Evolutionary conservation across 441 rosid genomes (phyloP), one percentile per base, ranked within the genome.

Genomic region (Gossypium armourianum): DNA sequence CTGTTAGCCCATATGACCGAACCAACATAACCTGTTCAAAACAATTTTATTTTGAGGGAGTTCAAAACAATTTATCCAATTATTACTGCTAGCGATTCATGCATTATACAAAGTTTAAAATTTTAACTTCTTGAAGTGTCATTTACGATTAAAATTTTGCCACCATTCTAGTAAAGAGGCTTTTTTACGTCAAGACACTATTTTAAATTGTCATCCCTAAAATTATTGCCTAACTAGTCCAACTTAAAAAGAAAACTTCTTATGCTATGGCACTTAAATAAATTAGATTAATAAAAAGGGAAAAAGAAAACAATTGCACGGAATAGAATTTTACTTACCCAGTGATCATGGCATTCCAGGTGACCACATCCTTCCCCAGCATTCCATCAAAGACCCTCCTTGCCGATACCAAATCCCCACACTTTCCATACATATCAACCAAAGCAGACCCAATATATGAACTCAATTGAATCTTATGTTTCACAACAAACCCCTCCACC

Each of bases 341-440:
- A 2, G 91, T 81, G 76, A 90, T 85, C 92, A 92, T 85, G 69
- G 96, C 90, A 81, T 90, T 92, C 96, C 97, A 92, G 71, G 84
- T 71, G 72, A 87, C 80, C 43, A 83, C 76, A 78, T 90, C 97
- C 78, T 83, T 88, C 19, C 50, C 77, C 29, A n/a, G 68, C 86
- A 89, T 86, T 40, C 74, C 79, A 85, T 85, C 87, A 72, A 90
- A 92, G 64, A 89, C 77, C 80, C 86, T 83, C 79, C 86, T 87
- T 0, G 92, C 95, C 0, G 90, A 82, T 52, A 40, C 61, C 82
- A 90, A 79, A 24, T 86, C 91, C 16, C 96, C 93, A 63, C 98
- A 90, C 75, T 86, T 87, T 0, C 89, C 92, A 65, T 84, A 89
- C 98, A 92, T 90, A 72, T 58, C 86, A 82, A 92, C 84, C 79